Percentiles rank a stretch among this genome's conserved stretches.
These are phyloP conservation scores for Prunus davidiana DNA, from an alignment of 306 rosid genomes.

Conservation along the genomic window DNA sequence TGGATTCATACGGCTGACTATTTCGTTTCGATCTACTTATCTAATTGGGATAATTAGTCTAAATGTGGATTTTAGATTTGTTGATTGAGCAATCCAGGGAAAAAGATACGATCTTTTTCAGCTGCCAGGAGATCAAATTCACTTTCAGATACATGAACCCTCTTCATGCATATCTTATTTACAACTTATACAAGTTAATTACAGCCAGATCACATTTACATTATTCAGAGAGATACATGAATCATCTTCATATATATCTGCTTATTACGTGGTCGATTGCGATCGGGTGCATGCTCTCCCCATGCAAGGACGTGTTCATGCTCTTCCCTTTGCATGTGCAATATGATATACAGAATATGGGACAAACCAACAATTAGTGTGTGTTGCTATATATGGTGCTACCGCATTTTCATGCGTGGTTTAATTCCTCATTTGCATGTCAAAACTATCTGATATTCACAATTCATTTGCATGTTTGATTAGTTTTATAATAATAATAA, in stretches of 20 bases:
- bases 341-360: too few species aligned
- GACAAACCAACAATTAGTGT: too few species aligned
- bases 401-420: too few species aligned
- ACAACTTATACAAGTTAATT: background rate
- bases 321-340: too few species aligned
- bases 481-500: too few species aligned
- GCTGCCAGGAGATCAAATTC: background rate
- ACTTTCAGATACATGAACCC: background rate
- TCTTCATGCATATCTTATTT: background rate
- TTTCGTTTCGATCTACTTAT: background rate
- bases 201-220: background rate
- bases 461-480: too few species aligned
- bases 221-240: background rate
- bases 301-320: too few species aligned
- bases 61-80: background rate
- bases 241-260: background rate
- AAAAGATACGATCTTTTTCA: background rate
- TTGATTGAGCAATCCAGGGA: background rate
- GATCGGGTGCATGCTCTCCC: background rate
- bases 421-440: too few species aligned
- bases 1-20: background rate
- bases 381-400: too few species aligned
- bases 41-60: background rate
- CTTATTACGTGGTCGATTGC: background rate
- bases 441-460: too few species aligned